Conservation (phyloP, 495 filamentous ascomycete genomes). For the Aspergillus indologenus region DNA sequence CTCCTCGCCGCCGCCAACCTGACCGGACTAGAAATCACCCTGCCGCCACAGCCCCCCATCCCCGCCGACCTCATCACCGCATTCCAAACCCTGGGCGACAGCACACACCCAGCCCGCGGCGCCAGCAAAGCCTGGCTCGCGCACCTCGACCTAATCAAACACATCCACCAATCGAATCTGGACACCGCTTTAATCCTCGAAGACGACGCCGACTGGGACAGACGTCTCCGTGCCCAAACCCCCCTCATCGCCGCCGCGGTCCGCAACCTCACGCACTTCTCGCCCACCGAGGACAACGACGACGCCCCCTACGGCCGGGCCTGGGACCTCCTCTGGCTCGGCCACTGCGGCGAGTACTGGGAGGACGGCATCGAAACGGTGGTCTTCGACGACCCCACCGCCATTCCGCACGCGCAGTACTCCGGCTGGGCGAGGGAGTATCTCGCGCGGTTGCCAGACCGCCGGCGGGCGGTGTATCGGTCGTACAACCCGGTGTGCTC, state of each 20-base stretch:
- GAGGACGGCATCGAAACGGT: conserved; percentile 17
- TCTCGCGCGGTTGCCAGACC: conserved; percentile 20
- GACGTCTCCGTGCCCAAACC: conserved; percentile 29
- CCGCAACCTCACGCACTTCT: conserved; percentile 16
- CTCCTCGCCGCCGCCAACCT: conserved; percentile 14
- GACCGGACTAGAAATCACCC: conserved; percentile 14
- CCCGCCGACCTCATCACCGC: conserved; percentile 13
- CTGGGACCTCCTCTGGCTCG: conserved; percentile 44
- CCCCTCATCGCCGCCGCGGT: conserved; percentile 14
- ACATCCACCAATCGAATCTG: conserved; percentile 35
- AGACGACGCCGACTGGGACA: conserved; percentile 48
- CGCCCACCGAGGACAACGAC: neutral
- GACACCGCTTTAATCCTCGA: conserved; percentile 46
- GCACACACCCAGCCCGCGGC: conserved; percentile 14
- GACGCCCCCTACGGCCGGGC: conserved; percentile 23
- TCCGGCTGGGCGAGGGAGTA: conserved; percentile 11
- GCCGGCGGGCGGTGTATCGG: conserved; percentile 35
- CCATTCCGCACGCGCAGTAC: conserved; percentile 8
- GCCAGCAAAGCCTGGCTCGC: conserved; percentile 26
- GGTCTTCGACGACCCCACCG: conserved; percentile 15
- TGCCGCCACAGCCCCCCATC: conserved; percentile 15
- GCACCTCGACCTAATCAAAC: conserved; percentile 33
- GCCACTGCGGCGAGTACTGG: conserved; percentile 39
- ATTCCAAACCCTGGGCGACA: conserved; percentile 10
- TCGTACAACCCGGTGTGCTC: conserved; percentile 40